These are phyloP conservation scores for Euphorbia celastroides DNA, from an alignment of 441 rosid genomes.

Conservation along the genomic window DNA sequence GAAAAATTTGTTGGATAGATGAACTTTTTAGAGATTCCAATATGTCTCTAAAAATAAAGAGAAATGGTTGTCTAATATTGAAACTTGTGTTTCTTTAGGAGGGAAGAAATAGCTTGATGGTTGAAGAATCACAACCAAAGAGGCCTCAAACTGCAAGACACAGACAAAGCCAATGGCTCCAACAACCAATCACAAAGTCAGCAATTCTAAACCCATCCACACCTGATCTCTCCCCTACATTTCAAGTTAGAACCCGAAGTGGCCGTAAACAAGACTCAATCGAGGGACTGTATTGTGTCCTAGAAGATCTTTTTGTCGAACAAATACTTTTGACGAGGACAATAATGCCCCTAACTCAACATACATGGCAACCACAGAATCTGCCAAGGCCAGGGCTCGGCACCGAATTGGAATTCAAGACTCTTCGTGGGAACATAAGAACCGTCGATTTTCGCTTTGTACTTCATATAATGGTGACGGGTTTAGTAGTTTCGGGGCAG, in stretches of 20 bases:
- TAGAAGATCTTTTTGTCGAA: constrained; percentile 59
- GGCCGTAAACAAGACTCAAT: constrained; percentile 31
- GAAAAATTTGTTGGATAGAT: too few relatives aligned
- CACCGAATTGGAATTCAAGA: constrained; percentile 36
- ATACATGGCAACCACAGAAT: constrained; percentile 64
- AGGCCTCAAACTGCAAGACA: constrained; percentile 37
- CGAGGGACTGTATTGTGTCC: constrained; percentile 45
- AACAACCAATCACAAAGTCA: constrained; percentile 5
- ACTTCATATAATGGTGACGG: constrained; percentile 47
- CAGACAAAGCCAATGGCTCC: constrained; percentile 24
- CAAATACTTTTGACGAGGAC: constrained; percentile 28
- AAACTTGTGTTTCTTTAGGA: constrained; percentile 45
- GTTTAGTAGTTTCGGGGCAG: constrained; percentile 18
- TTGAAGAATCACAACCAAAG: constrained; percentile 32
- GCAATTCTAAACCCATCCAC: constrained; percentile 24
- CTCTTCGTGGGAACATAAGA: constrained; percentile 22
- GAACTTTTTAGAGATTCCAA: too few relatives aligned
- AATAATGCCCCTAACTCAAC: constrained; percentile 39
- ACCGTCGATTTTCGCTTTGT: constrained; percentile 31
- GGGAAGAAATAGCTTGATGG: constrained; percentile 29
- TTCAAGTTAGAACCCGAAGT: constrained; percentile 31
- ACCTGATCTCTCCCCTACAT: constrained; percentile 22
- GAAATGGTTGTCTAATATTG: too few relatives aligned
- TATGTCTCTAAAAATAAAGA: too few relatives aligned
- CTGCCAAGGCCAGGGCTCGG: constrained; percentile 64